Evolutionary conservation across 805 yeast species (phyloP).

Genomic region (Ogataea degrootiae): DNA sequence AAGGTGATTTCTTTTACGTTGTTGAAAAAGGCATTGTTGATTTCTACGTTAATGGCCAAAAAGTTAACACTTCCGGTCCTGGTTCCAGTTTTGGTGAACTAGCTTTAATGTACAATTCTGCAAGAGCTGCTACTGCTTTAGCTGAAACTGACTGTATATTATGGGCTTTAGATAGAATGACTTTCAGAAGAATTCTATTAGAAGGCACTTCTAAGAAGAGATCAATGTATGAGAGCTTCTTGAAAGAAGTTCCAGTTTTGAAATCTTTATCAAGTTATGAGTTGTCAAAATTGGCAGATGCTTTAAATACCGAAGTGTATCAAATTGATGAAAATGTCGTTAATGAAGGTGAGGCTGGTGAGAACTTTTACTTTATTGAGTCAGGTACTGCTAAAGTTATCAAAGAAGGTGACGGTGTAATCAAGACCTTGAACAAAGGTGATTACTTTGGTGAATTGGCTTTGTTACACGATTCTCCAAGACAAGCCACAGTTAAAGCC

Average conservation of each 20-base stretch:
- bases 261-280: conserved; percentile 70
- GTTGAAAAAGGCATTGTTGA: conserved; percentile 83
- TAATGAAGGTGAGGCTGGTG: conserved; percentile 82
- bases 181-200: conserved; percentile 85
- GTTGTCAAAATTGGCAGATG: conserved; percentile 91
- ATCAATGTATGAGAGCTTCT: conserved; percentile 81
- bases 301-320: conserved; percentile 73
- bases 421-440: conserved; percentile 64
- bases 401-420: conserved; percentile 55
- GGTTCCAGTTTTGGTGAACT: conserved; percentile 95
- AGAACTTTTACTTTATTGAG: conserved; percentile 69
- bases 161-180: conserved; percentile 91
- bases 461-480: conserved; percentile 80
- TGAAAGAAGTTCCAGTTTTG: conserved; percentile 81
- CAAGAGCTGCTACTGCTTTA: conserved; percentile 91
- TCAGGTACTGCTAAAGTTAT: conserved; percentile 77
- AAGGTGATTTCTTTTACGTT: conserved; percentile 88
- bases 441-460: conserved; percentile 98
- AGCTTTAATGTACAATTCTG: conserved; percentile 95
- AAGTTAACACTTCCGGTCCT: conserved; percentile 71
- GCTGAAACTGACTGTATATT: conserved; percentile 68
- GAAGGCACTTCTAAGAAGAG: conserved; percentile 91
- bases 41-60: conserved; percentile 63
- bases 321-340: conserved; percentile 71
- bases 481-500: conserved; percentile 91